These are phyloP conservation scores for Atkinsonella texensis DNA, from an alignment of 2,329 filamentous ascomycete genomes.

Conservation along the genomic window DNA sequence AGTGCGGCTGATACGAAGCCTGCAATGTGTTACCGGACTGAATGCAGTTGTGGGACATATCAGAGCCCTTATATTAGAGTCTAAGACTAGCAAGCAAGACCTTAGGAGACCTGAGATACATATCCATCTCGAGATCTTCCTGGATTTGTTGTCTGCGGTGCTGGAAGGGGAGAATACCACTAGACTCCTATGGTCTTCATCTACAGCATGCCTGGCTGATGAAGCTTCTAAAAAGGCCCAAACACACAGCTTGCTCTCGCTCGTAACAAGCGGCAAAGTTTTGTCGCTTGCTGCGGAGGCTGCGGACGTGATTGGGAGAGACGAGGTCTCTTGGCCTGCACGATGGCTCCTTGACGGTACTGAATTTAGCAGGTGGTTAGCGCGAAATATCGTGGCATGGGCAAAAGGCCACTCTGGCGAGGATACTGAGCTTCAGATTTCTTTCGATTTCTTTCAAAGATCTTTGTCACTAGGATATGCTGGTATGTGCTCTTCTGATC, in stretches of 20 bases:
- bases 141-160: conserved; percentile 32
- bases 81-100: conserved; percentile 25
- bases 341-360: conserved; percentile 54
- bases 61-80: conserved; percentile 44
- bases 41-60: conserved; percentile 66
- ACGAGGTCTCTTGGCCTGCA: conserved; percentile 12
- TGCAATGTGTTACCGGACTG: conserved; percentile 64
- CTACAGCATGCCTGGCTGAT: conserved; percentile 13
- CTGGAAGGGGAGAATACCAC: conserved; percentile 27
- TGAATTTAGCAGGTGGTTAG: conserved; percentile 61
- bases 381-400: conserved; percentile 44
- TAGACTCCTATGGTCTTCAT: conserved; percentile 25
- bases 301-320: conserved; percentile 32
- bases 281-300: conserved; percentile 44
- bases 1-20: conserved; percentile 45
- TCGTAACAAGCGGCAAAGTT: conserved; percentile 37
- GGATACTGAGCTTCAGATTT: conserved; percentile 27
- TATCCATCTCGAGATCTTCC: conserved; percentile 30
- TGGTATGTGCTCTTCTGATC: conserved; percentile 32
- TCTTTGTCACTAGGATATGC: conserved; percentile 60
- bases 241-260: conserved; percentile 25
- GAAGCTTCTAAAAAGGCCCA: conserved; percentile 18
- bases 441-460: conserved; percentile 40
- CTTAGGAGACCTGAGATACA: conserved; percentile 28
- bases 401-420: conserved; percentile 17